Percentiles rank a stretch among this genome's conserved stretches.
Evolutionary conservation across 345 rosid genomes (phyloP).

Genomic region (Ceriops decandra): DNA sequence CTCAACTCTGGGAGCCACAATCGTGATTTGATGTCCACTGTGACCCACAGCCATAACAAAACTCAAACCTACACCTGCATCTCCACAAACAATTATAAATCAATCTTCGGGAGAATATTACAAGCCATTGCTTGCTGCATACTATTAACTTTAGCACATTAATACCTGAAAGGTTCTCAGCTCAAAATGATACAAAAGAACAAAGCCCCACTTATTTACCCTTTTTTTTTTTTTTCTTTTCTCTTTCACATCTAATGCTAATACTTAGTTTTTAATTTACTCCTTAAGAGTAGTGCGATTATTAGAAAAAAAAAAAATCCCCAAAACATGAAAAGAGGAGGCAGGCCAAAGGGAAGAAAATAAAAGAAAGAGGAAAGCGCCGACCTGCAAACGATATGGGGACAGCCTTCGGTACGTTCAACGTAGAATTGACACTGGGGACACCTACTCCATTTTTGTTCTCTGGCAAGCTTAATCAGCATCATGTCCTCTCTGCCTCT

Average conservation of each 20-base stretch:
- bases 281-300: too few relatives aligned
- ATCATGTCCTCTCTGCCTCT: constrained; percentile 37
- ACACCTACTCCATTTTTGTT: constrained; percentile 45
- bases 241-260: too few relatives aligned
- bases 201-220: too few relatives aligned
- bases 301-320: too few relatives aligned
- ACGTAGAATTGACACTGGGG: constrained; percentile 42
- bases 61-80: constrained; percentile 37
- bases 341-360: neutral
- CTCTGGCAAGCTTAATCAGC: constrained; percentile 38
- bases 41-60: constrained; percentile 44
- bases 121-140: too few relatives aligned
- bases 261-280: too few relatives aligned
- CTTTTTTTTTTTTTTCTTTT: too few relatives aligned
- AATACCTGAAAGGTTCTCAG: too few relatives aligned
- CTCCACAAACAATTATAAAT: neutral
- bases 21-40: constrained; percentile 18
- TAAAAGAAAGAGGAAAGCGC: neutral
- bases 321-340: too few relatives aligned
- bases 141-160: too few relatives aligned
- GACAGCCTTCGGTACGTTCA: constrained; percentile 41
- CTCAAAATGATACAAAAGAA: too few relatives aligned
- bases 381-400: constrained; percentile 50
- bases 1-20: neutral
- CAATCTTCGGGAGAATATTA: too few relatives aligned